phyloP scores from a whole-genome alignment of 345 rosid species.

The Aurinia saxatilis region DNA sequence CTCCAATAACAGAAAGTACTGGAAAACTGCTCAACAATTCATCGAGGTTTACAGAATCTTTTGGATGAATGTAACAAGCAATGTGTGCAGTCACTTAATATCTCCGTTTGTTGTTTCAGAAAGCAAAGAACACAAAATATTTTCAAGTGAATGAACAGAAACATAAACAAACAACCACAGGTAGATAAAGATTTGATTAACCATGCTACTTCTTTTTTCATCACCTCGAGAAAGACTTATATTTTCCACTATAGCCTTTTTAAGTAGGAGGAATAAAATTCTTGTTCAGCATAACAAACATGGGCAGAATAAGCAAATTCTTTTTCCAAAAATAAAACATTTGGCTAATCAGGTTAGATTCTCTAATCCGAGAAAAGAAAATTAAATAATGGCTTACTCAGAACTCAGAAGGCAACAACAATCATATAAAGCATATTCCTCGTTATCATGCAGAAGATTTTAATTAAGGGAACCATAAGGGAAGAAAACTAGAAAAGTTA shows the following conservation, averaged over 20 bases:
- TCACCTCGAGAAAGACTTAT: not conserved
- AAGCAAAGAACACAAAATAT: not conserved
- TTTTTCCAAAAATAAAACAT: not conserved
- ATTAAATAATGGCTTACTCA: not conserved
- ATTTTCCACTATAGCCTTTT: not conserved
- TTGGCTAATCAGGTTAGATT: too few relatives aligned
- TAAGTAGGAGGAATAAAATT: not conserved
- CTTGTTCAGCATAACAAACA: slow-evolving; percentile 1
- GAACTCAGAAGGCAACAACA: slow-evolving; percentile 6
- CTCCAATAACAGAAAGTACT: slow-evolving; percentile 14
- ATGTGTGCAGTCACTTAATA: not conserved
- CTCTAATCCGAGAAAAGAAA: too few relatives aligned
- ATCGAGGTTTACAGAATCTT: too few relatives aligned
- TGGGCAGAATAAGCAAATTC: not conserved
- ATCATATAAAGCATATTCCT: not conserved
- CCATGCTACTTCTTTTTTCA: not conserved
- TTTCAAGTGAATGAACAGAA: not conserved
- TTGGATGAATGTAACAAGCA: slow-evolving; percentile 30
- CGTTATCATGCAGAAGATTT: slow-evolving; percentile 4
- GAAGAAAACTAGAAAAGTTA: not conserved
- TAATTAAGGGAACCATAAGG: slow-evolving; percentile 3
- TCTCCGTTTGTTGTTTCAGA: too few relatives aligned
- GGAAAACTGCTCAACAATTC: not conserved
- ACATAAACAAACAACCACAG: not conserved
- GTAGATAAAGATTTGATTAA: not conserved